These are phyloP conservation scores for Plasmodium blacklocki DNA, from an alignment of 169 alveolate species.

Conservation along the genomic window DNA sequence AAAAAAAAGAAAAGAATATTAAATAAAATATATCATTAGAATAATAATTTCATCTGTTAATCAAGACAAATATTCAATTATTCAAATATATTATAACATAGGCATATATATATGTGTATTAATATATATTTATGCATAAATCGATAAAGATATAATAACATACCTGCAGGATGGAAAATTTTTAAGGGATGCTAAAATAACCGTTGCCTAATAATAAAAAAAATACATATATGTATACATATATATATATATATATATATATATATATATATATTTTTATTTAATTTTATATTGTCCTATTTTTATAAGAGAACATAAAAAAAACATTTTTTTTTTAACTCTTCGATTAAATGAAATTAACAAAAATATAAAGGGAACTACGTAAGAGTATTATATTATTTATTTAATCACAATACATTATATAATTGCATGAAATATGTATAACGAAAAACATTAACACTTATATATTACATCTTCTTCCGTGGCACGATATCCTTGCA, in stretches of 20 bases:
- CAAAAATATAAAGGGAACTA: background rate
- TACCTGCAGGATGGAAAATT: slow-evolving; percentile 72
- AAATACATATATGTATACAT: background rate
- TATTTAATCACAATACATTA: background rate
- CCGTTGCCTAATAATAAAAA: slow-evolving; percentile 39
- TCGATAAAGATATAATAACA: background rate
- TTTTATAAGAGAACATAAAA: background rate
- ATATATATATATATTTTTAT: background rate
- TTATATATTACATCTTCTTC: slow-evolving; percentile 60
- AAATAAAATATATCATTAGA: background rate
- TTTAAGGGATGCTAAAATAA: slow-evolving; percentile 68
- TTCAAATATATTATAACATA: background rate
- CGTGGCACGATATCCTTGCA: slow-evolving; percentile 69
- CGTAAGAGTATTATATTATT: background rate
- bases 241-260: background rate
- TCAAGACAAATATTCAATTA: slow-evolving; percentile 10
- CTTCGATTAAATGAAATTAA: background rate
- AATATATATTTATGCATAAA: background rate
- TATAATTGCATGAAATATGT: background rate
- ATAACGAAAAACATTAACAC: background rate
- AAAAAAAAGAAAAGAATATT: background rate
- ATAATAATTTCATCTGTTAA: slow-evolving; percentile 1
- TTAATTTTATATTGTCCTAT: too few species aligned
- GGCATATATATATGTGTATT: too few species aligned
- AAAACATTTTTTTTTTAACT: background rate